Evolutionary conservation across 805 yeast species (phyloP), one percentile per base, ranked within the genome.

Genomic region (Lipomyces yamanashiensis): DNA sequence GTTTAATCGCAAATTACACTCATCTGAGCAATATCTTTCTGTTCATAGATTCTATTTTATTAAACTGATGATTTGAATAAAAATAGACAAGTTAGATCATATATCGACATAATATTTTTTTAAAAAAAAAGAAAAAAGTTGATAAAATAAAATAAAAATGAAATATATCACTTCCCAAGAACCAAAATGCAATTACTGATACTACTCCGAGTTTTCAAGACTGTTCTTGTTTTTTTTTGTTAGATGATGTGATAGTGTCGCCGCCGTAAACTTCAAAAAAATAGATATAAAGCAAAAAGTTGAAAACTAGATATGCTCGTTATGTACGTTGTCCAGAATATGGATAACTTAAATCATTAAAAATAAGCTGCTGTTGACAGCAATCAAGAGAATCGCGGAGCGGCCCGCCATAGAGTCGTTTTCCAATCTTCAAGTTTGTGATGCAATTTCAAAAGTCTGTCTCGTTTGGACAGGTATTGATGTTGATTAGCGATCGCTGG

Each of bases 341-440:
- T 43, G 21, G 17, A n/a, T 17, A 43, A 8, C 3, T 8, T 15
- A 12, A 43, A 34, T 50, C n/a, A 50, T 6, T 7, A 50, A 50
- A 50, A 34, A 34, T 21, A 34, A 13, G 54, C n/a, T n/a, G 17
- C 6, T 4, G 48, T 15, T 4, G 13, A 40, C 15, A 15, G n/a
- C 17, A n/a, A 1, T 55, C 49, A 39, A 36, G 54, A 36, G 28
- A 56, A 49, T 28, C 56, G 59, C 21, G 66, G 63, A 23, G 68
- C 69, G 10, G 67, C 69, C 19, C 50, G 56, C 69, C 69, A 66
- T 15, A 66, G 41, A 6, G 50, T 47, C 13, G 50, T 28, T 34
- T 66, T 66, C 69, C 69, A 66, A 7, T 54, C 39, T 52, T 58
- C 67, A 23, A 66, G 54, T 52, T 64, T 59, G 28, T 56, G 58